Percentiles rank a stretch among this genome's conserved stretches.
These are phyloP conservation scores for Eremochloa ophiuroides DNA, from an alignment of 176 grass and related monocot species.

Conservation along the genomic window DNA sequence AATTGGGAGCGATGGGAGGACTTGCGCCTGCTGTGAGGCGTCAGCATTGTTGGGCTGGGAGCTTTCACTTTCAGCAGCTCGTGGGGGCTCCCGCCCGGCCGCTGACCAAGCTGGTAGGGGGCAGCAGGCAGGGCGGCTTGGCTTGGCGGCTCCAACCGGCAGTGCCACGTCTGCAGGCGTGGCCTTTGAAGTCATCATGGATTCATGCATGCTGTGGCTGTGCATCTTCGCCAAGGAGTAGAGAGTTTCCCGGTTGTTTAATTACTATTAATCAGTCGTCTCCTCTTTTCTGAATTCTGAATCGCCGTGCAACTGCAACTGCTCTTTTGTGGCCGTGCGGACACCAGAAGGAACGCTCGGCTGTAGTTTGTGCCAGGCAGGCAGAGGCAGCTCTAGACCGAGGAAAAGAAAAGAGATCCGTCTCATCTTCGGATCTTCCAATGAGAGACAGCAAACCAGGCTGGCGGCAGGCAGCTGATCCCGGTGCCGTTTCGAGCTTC, in stretches of 20 bases:
- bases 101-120: not conserved
- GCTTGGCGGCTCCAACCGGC: not conserved
- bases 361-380: not conserved
- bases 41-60: not conserved
- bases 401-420: not conserved
- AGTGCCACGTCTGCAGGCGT: not conserved
- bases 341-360: too few species aligned
- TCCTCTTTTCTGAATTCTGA: not conserved
- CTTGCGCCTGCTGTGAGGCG: not conserved
- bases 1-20: not conserved
- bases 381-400: not conserved
- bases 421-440: conserved; percentile 24
- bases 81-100: not conserved
- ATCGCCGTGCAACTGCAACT: not conserved
- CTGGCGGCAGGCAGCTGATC: not conserved
- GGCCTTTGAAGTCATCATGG: not conserved
- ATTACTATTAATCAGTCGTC: not conserved
- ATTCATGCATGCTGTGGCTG: not conserved
- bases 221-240: not conserved
- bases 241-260: not conserved
- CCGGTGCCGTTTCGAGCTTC: not conserved
- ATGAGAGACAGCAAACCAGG: not conserved
- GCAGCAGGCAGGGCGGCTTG: not conserved
- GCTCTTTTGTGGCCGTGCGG: not conserved
- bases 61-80: not conserved